These are phyloP conservation scores for Dothideomycetidae sp. DNA, from an alignment of 2,329 filamentous ascomycete species.

Conservation along the genomic window DNA sequence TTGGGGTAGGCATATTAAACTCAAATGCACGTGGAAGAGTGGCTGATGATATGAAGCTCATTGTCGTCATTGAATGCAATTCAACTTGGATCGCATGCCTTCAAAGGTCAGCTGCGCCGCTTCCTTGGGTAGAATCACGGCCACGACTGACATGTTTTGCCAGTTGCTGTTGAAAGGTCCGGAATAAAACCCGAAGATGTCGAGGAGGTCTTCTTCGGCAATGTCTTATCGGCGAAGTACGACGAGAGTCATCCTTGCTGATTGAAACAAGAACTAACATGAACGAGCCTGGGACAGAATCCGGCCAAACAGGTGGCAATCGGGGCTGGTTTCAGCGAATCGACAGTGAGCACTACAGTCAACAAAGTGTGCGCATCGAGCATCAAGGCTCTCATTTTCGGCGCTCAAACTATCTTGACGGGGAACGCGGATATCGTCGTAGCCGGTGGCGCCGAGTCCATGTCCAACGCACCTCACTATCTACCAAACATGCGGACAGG, in stretches of 20 bases:
- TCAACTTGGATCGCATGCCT: slow-evolving; percentile 78
- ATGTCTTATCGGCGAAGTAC: slow-evolving; percentile 95
- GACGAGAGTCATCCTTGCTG: too few relatives aligned
- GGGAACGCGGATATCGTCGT: slow-evolving; percentile 88
- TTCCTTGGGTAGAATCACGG: slow-evolving; percentile 12
- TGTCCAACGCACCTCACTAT: slow-evolving; percentile 97
- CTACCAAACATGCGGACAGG: slow-evolving; percentile 74
- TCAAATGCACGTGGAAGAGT: neutral
- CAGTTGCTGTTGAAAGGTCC: slow-evolving; percentile 69
- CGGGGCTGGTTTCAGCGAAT: slow-evolving; percentile 67
- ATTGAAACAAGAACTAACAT: neutral
- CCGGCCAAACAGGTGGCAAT: slow-evolving; percentile 90
- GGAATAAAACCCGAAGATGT: slow-evolving; percentile 79
- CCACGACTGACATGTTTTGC: slow-evolving; percentile 13
- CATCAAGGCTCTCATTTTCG: slow-evolving; percentile 87
- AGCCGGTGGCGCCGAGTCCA: slow-evolving; percentile 90
- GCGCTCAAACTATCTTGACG: slow-evolving; percentile 93
- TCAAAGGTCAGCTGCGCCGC: slow-evolving; percentile 84
- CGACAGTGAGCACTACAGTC: slow-evolving; percentile 75
- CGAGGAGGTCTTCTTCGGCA: slow-evolving; percentile 95
- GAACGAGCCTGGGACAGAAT: slow-evolving; percentile 73
- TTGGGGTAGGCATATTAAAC: slow-evolving; percentile 52
- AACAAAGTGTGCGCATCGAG: slow-evolving; percentile 99
- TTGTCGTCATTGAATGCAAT: slow-evolving; percentile 75
- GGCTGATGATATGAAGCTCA: slow-evolving; percentile 43